phyloP scores from a whole-genome alignment of 129 eudicot species.

The Logfia minima region DNA sequence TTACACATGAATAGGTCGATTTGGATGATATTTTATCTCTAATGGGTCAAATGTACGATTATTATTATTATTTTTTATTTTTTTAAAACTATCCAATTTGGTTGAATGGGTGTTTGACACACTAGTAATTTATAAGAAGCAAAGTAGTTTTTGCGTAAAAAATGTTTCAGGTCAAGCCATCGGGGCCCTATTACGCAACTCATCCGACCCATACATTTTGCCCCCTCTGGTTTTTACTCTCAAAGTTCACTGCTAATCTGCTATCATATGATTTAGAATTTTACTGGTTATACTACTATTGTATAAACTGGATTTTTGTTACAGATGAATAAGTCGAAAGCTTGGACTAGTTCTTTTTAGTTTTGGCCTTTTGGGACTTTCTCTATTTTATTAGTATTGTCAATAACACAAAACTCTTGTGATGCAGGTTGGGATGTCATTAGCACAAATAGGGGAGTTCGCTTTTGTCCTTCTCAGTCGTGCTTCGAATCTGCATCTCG shows the following conservation, averaged over 20 bases:
- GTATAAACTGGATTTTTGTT: background rate
- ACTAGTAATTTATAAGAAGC: background rate
- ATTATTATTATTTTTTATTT: too few species aligned
- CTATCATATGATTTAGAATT: background rate
- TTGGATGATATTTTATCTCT: background rate
- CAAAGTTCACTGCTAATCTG: background rate
- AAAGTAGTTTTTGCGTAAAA: background rate
- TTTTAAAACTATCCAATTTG: background rate
- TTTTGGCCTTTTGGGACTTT: too few species aligned
- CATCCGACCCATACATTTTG: background rate
- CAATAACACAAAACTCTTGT: background rate
- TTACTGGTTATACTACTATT: background rate
- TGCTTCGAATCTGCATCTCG: constrained; percentile 96
- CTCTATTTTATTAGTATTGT: background rate
- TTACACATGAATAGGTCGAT: background rate
- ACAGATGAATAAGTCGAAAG: background rate
- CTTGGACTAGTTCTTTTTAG: too few species aligned
- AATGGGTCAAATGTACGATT: too few species aligned
- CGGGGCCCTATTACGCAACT: background rate
- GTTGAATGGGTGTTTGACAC: background rate
- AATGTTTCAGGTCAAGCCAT: constrained; percentile 7
- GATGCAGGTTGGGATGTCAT: constrained; percentile 93
- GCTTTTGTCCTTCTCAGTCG: constrained; percentile 98
- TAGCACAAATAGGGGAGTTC: constrained; percentile 98
- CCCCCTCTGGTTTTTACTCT: background rate